Conservation (phyloP, 2,329 filamentous ascomycete genomes). For the Fusarium concolor region DNA sequence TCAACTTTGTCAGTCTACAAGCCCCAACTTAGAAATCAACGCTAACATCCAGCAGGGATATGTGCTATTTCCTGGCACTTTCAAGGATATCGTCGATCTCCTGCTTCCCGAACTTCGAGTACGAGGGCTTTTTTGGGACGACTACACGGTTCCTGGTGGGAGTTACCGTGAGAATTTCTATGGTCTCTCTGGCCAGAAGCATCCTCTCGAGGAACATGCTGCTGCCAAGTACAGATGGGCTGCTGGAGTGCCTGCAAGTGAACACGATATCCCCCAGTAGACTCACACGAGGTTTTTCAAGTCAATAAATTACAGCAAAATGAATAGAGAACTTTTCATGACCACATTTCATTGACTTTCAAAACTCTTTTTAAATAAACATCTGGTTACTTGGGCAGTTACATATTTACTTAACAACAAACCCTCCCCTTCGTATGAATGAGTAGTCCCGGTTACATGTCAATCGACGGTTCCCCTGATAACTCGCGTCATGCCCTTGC, state of each 20-base stretch:
- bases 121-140: slow-evolving; percentile 68
- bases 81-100: slow-evolving; percentile 74
- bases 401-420: too few species aligned
- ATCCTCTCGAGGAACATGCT: slow-evolving; percentile 64
- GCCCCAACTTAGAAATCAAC: rapidly evolving
- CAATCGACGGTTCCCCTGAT: too few species aligned
- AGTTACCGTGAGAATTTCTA: slow-evolving; percentile 73
- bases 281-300: too few species aligned
- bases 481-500: too few species aligned
- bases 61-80: slow-evolving; percentile 73
- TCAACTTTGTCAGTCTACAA: slow-evolving; percentile 72
- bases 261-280: slow-evolving; percentile 23
- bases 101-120: slow-evolving; percentile 72
- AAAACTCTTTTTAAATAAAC: too few species aligned
- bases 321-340: too few species aligned
- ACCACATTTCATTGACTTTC: too few species aligned
- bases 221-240: slow-evolving; percentile 62
- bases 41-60: slow-evolving; percentile 60
- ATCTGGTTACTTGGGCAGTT: too few species aligned
- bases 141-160: slow-evolving; percentile 65
- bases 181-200: slow-evolving; percentile 60
- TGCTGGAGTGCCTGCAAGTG: slow-evolving; percentile 38
- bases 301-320: too few species aligned
- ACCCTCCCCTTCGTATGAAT: too few species aligned
- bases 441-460: too few species aligned